These are phyloP conservation scores for Leishmania martiniquensis DNA, from an alignment of 208 protist genomes.

Conservation along the genomic window DNA sequence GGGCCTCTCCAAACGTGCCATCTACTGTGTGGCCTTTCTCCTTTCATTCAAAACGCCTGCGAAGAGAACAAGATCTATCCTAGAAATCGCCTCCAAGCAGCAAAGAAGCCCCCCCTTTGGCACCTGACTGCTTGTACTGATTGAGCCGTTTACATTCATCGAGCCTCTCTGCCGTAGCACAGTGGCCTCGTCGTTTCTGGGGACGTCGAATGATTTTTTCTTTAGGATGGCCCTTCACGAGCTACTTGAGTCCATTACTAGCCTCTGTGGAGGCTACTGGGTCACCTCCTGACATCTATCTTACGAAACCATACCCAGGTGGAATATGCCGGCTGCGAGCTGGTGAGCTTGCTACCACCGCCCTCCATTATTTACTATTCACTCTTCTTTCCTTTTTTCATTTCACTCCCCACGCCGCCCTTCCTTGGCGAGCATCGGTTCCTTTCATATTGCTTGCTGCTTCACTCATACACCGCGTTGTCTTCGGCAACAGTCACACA, in stretches of 20 bases:
- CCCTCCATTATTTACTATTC: too few relatives aligned
- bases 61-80: background rate
- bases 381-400: background rate
- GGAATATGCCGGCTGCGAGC: background rate
- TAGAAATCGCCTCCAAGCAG: background rate
- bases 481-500: background rate
- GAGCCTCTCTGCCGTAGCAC: background rate
- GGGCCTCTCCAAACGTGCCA: background rate
- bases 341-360: background rate
- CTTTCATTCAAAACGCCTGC: background rate
- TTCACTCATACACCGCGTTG: background rate
- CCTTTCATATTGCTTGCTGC: background rate
- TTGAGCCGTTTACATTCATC: background rate
- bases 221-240: too few relatives aligned
- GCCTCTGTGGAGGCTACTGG: too few relatives aligned
- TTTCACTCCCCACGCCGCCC: background rate
- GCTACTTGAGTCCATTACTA: too few relatives aligned
- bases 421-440: background rate
- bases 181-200: background rate
- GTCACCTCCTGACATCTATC: too few relatives aligned
- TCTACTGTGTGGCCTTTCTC: background rate
- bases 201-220: too few relatives aligned
- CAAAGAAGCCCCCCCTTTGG: background rate
- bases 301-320: background rate
- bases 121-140: background rate